Conservation (phyloP, 2,329 filamentous ascomycete species). For the Nigrograna mackinnonii region DNA sequence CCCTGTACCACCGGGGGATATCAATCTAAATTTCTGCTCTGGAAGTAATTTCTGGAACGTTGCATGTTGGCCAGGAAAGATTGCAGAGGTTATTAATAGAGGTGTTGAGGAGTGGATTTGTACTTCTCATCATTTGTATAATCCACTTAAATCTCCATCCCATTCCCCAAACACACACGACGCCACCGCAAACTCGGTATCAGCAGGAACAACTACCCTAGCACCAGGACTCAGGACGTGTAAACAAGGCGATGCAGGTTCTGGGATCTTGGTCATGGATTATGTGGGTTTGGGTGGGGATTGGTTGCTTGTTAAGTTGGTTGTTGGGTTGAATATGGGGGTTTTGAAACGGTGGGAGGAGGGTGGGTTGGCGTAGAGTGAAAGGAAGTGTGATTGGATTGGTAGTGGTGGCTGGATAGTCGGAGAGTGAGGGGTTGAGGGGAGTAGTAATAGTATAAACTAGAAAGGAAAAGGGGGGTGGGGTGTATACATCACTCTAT, state of each 20-base stretch:
- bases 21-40: conserved; percentile 89
- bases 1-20: conserved; percentile 58
- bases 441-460: too few relatives aligned
- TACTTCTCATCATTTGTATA: conserved; percentile 50
- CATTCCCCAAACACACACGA: conserved; percentile 3
- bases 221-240: conserved; percentile 55
- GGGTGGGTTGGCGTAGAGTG: too few relatives aligned
- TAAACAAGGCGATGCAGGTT: conserved; percentile 64
- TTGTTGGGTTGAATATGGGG: conserved; percentile 88
- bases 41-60: conserved; percentile 94
- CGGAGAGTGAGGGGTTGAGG: too few relatives aligned
- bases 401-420: too few relatives aligned
- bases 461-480: too few relatives aligned
- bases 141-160: background rate
- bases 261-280: conserved; percentile 89
- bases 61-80: conserved; percentile 89
- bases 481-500: too few relatives aligned
- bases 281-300: conserved; percentile 87
- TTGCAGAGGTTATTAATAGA: conserved; percentile 87
- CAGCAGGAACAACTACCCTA: conserved; percentile 11
- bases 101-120: conserved; percentile 65
- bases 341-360: conserved; percentile 28
- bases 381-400: too few relatives aligned
- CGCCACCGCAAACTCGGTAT: conserved; percentile 9
- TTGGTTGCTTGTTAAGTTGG: conserved; percentile 86